Evolutionary conservation across 257 asterid species (phyloP), one percentile per base, ranked within the genome.

Genomic region (Primulina huaijiensis): DNA sequence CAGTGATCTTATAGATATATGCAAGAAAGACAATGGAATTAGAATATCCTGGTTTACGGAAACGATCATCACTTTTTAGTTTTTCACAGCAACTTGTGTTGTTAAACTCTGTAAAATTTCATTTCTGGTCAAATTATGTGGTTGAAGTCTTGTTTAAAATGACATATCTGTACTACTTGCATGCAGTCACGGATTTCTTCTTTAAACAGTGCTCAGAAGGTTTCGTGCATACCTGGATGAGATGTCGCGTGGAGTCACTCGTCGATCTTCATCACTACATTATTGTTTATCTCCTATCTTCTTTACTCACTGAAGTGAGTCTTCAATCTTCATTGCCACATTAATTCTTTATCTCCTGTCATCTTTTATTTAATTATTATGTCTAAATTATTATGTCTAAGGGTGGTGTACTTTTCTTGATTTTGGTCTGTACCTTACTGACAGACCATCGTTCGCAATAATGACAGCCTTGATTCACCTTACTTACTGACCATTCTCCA

Each of bases 181-280:
- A 65, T 37, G 11, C 68, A 10, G 72, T 34, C 73, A 63, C 74
- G 17, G 67, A 16, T 71, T 68, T 67, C 64, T 78, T 65, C 65
- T 72, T 67, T 74, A 56, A 67, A 67, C 94, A 93, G 98, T 86
- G 95, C 62, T 90, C 98, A 21, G 96, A 90, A 80, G 95, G 94
- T 75, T 93, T 93, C 87, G 90, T 90, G 98, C 98, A 93, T 74
- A 90, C 98, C 61, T 87, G 98, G 76, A 90, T 93, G 98, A 86
- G 98, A 79, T 93, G 96, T 25, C 90, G 93, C 65, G 98, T 93
- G 67, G 97, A 93, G 70, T 86, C 97, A 59, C 71, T 88, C 74
- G 57, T 64, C 1, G 34, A 25, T 78, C 59, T 55, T 38, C 31
- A 67, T 78, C 73, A 58, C 70, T 57, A 67, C 30, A 55, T 7